Base-by-base conservation (phyloP, 768 basidiomycete genomes). In the Daedaleopsis nitida region DNA sequence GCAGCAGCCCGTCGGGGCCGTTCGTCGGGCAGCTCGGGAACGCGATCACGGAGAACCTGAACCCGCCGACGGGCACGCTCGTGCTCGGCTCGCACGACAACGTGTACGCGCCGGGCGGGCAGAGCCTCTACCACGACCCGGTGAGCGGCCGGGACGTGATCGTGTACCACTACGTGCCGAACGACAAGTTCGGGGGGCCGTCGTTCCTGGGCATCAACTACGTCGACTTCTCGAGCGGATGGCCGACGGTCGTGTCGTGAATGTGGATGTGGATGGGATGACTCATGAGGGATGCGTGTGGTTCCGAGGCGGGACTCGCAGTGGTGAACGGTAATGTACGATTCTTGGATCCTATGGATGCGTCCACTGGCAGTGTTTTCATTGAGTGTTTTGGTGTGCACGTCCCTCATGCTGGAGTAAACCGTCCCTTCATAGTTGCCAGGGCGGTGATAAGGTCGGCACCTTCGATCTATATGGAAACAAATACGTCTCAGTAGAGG, bases 131-230 rank as follows among this genome's bases (percentile, higher is more conserved):
- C 35, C 19, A 38, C 52, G 52, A 53, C 52, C 52, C 52, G 34
- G 52, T 53, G 35, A 53, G 52, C 35, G 52, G 52, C 3, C 52
- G 52, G 17, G 52, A 53, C 35, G n/a, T 53, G 17, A 53, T 53
- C 17, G 52, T 39, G 2, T 53, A 53, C 35, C 52, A 53, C 35
- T 53, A 53, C 37, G 37, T 53, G 13, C 52, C 52, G 5, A 39
- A 53, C 52, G 52, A 53, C 52, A 32, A 24, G n/a, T 53, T 53
- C 35, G 52, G 52, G 14, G 52, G 52, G 14, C 52, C 52, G 37
- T 53, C 52, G n/a, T 53, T 38, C 52, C 52, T 53, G 19, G 52
- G 52, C 37, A 37, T 53, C 52, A 53, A 53, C 52, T 53, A 38
- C 19, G 7, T 53, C 17, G 52, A 53, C n/a, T 53, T 53, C 52